Evolutionary conservation across 1,139 yeast species (phyloP).

Genomic region (Entelexis paramagnoliae): DNA sequence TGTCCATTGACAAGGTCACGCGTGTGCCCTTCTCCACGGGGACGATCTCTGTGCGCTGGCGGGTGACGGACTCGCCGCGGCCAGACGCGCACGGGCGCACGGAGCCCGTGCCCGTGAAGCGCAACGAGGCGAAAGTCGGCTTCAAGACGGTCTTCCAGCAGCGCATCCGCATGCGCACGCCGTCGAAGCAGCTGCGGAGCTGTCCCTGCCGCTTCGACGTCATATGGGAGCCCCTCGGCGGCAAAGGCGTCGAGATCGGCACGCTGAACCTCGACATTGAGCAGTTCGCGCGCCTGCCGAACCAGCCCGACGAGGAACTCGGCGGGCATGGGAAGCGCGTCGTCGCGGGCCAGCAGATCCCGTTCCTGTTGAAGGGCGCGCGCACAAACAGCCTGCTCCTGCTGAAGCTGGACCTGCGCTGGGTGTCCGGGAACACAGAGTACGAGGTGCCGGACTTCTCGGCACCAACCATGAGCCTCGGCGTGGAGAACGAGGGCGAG

Average conservation of each 20-base stretch:
- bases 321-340: not conserved
- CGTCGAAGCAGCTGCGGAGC: constrained; percentile 27
- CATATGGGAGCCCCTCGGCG: constrained; percentile 29
- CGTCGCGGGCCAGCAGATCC: constrained; percentile 36
- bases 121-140: constrained; percentile 45
- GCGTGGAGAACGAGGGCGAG: constrained; percentile 2
- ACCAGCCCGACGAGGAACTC: not conserved
- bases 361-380: constrained; percentile 59
- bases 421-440: constrained; percentile 37
- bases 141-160: constrained; percentile 34
- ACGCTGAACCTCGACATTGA: constrained; percentile 55
- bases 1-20: constrained; percentile 57
- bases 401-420: constrained; percentile 39
- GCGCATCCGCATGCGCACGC: constrained; percentile 36
- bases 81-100: constrained; percentile 40
- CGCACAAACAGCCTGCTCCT: constrained; percentile 71
- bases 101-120: constrained; percentile 36
- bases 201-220: constrained; percentile 32
- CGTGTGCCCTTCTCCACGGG: constrained; percentile 79
- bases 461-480: constrained; percentile 15
- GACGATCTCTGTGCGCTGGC: constrained; percentile 54
- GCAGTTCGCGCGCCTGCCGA: constrained; percentile 48
- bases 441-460: constrained; percentile 26
- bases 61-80: constrained; percentile 37
- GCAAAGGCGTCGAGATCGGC: constrained; percentile 47